A percentile compares a stretch with the other conserved stretches of the same genome.
These are phyloP conservation scores for Symbiodinium natans DNA, from an alignment of 73 alveolate species.

Conservation along the genomic window DNA sequence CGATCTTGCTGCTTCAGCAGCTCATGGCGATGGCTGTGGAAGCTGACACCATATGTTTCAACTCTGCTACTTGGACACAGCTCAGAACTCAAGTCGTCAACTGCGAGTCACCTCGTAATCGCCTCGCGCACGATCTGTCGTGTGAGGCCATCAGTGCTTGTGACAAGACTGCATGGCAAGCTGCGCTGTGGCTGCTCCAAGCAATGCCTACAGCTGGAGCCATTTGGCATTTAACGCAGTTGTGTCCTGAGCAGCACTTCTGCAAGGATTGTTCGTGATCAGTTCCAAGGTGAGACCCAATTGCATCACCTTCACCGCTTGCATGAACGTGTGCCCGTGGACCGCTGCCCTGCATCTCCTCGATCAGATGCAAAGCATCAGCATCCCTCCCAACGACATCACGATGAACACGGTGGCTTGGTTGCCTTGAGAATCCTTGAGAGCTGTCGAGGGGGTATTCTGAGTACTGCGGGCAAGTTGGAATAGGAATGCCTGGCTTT, in stretches of 20 bases:
- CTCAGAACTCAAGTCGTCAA: background rate
- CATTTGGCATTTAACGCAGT: background rate
- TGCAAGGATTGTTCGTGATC: background rate
- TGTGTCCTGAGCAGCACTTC: background rate
- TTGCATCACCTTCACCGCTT: constrained; percentile 71
- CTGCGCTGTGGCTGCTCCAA: background rate
- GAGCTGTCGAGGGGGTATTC: no score
- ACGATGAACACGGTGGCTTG: background rate
- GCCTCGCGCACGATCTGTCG: background rate
- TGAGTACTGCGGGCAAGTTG: background rate
- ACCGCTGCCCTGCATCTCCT: background rate
- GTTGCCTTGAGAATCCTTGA: no score
- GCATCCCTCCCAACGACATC: constrained; percentile 3
- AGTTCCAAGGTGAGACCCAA: constrained; percentile 13
- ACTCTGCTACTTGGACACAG: constrained; percentile 24
- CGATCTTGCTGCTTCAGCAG: background rate
- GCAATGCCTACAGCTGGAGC: background rate
- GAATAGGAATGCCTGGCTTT: no score
- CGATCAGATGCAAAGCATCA: background rate
- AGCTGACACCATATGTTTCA: constrained; percentile 57
- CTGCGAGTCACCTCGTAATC: background rate
- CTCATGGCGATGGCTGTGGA: background rate
- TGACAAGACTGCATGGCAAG: constrained; percentile 25
- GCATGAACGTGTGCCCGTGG: constrained; percentile 53
- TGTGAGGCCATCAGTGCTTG: constrained; percentile 55